Evolutionary conservation across 23 red algal genomes (phyloP), one percentile per base, ranked within the genome.

Genomic region (Cyanidioschyzon merolae): DNA sequence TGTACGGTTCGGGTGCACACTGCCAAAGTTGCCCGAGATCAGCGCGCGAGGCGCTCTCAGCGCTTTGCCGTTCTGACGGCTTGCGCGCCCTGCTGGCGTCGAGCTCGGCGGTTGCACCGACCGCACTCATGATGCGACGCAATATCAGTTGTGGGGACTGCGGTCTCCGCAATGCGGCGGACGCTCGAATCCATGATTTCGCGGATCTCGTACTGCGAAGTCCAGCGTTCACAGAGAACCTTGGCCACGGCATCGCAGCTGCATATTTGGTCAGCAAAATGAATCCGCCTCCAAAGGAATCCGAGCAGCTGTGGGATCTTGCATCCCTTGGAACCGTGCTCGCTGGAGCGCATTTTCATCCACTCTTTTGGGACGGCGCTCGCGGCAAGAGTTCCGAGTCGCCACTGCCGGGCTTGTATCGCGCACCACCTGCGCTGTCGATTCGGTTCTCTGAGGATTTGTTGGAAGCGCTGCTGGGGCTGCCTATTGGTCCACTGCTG

Each of bases 381-480:
- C 63, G 32, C 7, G 3, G 7, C n/a, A 71, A 71, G 12, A 54
- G 45, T 21, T n/a, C n/a, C n/a, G n/a, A n/a, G n/a, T n/a, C n/a
- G 50, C 50, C 50, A 24, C 50, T 24, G 50, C 21, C 63, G 63
- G 63, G n/a, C 7, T 32, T 32, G 30, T 32, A 7, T 7, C n/a
- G 12, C 63, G 29, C 12, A 35, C n/a, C 63, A 27, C 16, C 29
- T 15, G 12, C 63, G 7, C 7, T 25, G n/a, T 7, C 3, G 32
- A 35, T 71, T 25, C 32, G 63, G 12, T 71, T 71, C 7, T 35
- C 63, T 7, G 63, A 71, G 7, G 63, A 71, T 35, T 25, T 35
- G 63, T 27, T 71, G 63, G 63, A 71, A 35, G 63, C 63, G 29
- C 12, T 71, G 29, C 63, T 71, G 63, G 63, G 63, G 12, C 30